Evolutionary conservation across 2,329 filamentous ascomycete genomes (phyloP).

Genomic region (Metarhizium sp.): DNA sequence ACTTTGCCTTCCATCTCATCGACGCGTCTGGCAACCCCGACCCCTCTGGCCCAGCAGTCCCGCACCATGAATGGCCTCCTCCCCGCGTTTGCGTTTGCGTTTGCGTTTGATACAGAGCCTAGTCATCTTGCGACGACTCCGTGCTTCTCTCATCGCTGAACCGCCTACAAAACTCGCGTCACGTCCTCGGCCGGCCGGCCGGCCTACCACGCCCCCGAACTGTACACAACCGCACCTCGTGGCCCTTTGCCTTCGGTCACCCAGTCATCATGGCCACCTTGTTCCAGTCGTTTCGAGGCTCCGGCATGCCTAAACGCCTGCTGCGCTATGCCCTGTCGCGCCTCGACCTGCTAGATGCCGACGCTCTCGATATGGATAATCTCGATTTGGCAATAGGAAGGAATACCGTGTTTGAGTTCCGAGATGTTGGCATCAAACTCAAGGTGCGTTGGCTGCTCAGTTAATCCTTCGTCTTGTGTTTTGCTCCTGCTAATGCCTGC

Average conservation of each 20-base stretch:
- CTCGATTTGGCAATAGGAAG: constrained; percentile 76
- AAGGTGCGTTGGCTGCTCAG: constrained; percentile 41
- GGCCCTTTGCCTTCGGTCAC: neutral
- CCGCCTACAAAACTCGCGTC: neutral
- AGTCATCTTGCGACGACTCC: constrained; percentile 21
- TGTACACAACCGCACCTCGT: neutral
- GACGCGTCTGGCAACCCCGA: neutral
- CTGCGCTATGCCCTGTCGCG: constrained; percentile 77
- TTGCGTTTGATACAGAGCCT: constrained; percentile 24
- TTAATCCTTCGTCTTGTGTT: constrained; percentile 10
- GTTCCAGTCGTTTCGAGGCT: constrained; percentile 53
- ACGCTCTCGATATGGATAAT: constrained; percentile 76
- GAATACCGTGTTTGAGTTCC: constrained; percentile 74
- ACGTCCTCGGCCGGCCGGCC: neutral
- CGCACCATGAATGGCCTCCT: constrained; percentile 23
- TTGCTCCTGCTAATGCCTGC: constrained; percentile 12
- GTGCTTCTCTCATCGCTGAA: constrained; percentile 6
- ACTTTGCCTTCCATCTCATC: neutral
- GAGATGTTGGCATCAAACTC: constrained; percentile 73
- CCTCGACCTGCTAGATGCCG: constrained; percentile 79
- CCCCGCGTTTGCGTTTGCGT: constrained; percentile 1
- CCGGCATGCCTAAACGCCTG: constrained; percentile 81
- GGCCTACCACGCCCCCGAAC: neutral
- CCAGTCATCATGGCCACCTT: constrained; percentile 56
- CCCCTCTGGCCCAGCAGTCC: constrained; percentile 6